Base-by-base conservation (phyloP, 441 rosid species). In the Bruguiera hainesii region DNA sequence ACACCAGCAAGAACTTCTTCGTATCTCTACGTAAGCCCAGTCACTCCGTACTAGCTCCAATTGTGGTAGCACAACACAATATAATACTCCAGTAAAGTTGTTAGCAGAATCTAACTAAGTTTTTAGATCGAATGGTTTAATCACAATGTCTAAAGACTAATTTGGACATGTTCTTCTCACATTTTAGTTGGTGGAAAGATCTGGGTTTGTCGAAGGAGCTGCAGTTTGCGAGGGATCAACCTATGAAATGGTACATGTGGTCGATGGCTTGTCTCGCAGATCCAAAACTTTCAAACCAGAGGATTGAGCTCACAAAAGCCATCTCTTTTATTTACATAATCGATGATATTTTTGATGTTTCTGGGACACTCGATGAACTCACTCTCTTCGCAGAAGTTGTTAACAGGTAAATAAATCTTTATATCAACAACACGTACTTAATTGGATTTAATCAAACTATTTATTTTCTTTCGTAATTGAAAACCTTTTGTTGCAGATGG, bases 131-230 rank as follows among this genome's bases (percentile, higher is more conserved):
- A 35, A 10, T 2, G 18, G 16, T 39, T 10, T 39, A 10, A 39
- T 39, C 48, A 11, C 48, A 73, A 70, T 79, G 5, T 39, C 48
- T 39, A 2, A 11, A 13, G 18, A 39, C 13, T 39, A 11, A 39
- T 39, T 39, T 39, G 3, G 48, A 39, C 48, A 56, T 52, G 5
- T 15, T 7, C 0, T 30, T 28, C 11, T 16, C 28, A 28, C 19
- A 1, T 57, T 15, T 30, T 65, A 90, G 97, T 60, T 90, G 97
- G 92, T 88, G 97, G 97, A 73, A 75, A 59, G 83, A 78, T 6
- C 71, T 82, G 1, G 88, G 87, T 26, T 75, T 86, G 69, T 70
- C 75, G 0, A 69, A 82, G 59, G 79, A 68, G 55, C 55, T 83
- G 53, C 20, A 65, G 51, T 69, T 78, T 63, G 89, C 78, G 3